Base-by-base conservation (phyloP, 2,329 filamentous ascomycete species). In the Coniochaeta hoffmannii region DNA sequence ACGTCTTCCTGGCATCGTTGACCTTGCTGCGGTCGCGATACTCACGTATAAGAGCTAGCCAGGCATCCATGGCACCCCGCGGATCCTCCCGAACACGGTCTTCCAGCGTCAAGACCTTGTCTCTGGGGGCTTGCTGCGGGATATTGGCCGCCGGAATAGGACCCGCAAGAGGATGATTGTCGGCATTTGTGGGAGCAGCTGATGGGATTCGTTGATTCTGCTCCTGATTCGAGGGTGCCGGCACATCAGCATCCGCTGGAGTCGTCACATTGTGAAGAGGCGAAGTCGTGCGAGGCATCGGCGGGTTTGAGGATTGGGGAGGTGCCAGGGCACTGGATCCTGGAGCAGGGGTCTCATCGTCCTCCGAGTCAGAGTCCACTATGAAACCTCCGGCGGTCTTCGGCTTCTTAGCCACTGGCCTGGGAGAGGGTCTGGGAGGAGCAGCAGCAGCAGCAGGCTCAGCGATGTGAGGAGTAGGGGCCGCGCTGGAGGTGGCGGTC, bases 21-120 rank as follows among this genome's bases (percentile, higher is more conserved):
- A 92, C 74, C 70, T 91, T 89, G 72, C 88, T 88, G 64, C 88
- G 89, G 65, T 83, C 86, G 63, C 87, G 87, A 70, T 96, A 84
- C 68, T 97, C 90, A 62, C 83, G 82, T 68, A 99, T 93, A 67
- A 99, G 79, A 61, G 83, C 82, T 64, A 95, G 75, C 94, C 94
- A 99, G 31, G 93, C 90, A 68, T 94, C 89, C 71, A 94, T 83
- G 64, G 97, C 92, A 66, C 93, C 94, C 64, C 90, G 88, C 15
- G 93, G 89, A 67, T 99, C 94, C 66, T 97, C 89, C 68, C 88
- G 87, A 69, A 97, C 88, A 66, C 93, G 86, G 69, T 94, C 89
- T 75, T 99, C 93, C 66, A 97, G 79, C 57, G 92, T 82, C 56
- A 87, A 85, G 63, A 93, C 79, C 61, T 82, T 82, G 72, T 96